Conservation (phyloP, 495 filamentous ascomycete genomes). For the Wilcoxina mikolae region DNA sequence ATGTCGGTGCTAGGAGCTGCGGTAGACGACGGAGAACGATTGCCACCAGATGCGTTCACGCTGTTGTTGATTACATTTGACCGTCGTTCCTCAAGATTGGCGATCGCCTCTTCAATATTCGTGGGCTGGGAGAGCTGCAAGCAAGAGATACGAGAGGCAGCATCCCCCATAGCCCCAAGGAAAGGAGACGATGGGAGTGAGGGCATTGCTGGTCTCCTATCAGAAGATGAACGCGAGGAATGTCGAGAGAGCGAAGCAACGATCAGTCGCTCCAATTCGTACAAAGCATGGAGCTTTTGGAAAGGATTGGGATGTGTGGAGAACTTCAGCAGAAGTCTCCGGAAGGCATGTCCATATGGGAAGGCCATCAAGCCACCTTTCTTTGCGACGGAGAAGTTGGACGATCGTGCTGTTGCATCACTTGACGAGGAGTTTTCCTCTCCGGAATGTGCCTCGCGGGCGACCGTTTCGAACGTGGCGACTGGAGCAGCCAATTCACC, state of each 20-base stretch:
- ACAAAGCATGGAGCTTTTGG: slow-evolving; percentile 67
- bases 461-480: slow-evolving; percentile 34
- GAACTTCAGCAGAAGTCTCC: slow-evolving; percentile 67
- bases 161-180: slow-evolving; percentile 23
- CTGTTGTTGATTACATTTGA: slow-evolving; percentile 33
- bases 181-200: slow-evolving; percentile 26
- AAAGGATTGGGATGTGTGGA: slow-evolving; percentile 81
- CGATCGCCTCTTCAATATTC: slow-evolving; percentile 49
- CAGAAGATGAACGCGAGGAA: slow-evolving; percentile 18
- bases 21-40: slow-evolving; percentile 31
- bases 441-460: slow-evolving; percentile 31
- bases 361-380: slow-evolving; percentile 38
- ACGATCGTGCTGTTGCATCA: slow-evolving; percentile 32
- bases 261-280: slow-evolving; percentile 68
- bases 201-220: slow-evolving; percentile 14
- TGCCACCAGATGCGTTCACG: slow-evolving; percentile 26
- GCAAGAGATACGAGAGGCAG: slow-evolving; percentile 21
- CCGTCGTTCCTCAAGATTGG: slow-evolving; percentile 53
- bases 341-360: slow-evolving; percentile 60
- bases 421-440: slow-evolving; percentile 32
- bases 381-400: slow-evolving; percentile 22
- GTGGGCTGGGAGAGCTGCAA: slow-evolving; percentile 29
- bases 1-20: slow-evolving; percentile 48
- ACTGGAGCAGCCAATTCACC: slow-evolving; percentile 35
- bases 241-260: slow-evolving; percentile 53